Conservation (phyloP, 148 eudicot species). For the Rhododendron simsii region DNA sequence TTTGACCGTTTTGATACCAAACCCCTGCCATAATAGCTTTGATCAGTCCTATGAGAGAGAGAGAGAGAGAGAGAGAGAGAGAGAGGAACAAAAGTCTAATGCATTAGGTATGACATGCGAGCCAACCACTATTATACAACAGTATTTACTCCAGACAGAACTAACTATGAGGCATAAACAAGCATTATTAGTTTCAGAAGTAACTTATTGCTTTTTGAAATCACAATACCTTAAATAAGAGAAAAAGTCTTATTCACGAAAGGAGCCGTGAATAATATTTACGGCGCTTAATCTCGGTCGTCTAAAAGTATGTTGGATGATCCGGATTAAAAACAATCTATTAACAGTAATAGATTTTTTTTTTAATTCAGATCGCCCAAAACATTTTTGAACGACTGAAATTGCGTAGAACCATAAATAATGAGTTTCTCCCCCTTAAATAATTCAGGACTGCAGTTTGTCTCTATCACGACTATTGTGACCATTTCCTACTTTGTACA, state of each 20-base stretch:
- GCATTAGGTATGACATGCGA: conserved; percentile 8
- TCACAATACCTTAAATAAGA: no score
- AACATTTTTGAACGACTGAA: no score
- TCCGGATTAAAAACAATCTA: no score
- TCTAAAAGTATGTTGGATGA: no score
- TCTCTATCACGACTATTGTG: not conserved
- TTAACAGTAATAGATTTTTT: no score
- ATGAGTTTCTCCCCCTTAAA: not conserved
- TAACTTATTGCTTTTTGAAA: not conserved
- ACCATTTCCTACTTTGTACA: not conserved
- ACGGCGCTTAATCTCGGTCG: no score
- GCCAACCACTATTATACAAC: not conserved
- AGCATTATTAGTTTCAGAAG: not conserved
- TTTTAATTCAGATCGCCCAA: no score
- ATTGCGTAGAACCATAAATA: rapidly evolving
- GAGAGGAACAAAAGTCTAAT: not conserved
- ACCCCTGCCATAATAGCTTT: not conserved
- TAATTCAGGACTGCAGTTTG: not conserved
- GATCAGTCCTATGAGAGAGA: not conserved
- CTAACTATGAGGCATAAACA: not conserved
- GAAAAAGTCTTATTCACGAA: no score
- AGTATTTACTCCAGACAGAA: not conserved
- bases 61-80: not conserved
- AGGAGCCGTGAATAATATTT: no score
- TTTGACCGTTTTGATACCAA: not conserved